phyloP scores from a whole-genome alignment of 495 filamentous ascomycete species.

The Tuber brumale region DNA sequence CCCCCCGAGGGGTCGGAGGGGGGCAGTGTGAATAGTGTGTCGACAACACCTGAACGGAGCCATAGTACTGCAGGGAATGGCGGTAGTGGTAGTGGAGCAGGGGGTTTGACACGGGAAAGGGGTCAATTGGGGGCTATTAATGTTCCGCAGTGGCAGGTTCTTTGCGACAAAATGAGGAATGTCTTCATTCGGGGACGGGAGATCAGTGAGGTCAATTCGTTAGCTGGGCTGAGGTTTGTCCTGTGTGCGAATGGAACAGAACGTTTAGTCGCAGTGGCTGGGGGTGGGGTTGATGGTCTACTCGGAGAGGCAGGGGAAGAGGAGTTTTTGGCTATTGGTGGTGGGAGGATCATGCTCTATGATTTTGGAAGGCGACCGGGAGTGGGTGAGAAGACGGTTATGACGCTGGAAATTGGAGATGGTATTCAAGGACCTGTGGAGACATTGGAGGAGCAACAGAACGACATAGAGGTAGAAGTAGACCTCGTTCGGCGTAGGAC shows the following conservation, averaged over 20 bases:
- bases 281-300: conserved; percentile 59
- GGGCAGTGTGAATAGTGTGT: conserved; percentile 14
- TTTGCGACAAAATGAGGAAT: conserved; percentile 60
- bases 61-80: conserved; percentile 40
- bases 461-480: conserved; percentile 73
- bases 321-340: conserved; percentile 72
- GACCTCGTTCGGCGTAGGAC: conserved; percentile 73
- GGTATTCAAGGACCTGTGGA: conserved; percentile 53
- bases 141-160: conserved; percentile 62
- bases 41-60: conserved; percentile 35
- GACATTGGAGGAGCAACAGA: conserved; percentile 61
- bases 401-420: conserved; percentile 70
- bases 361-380: conserved; percentile 61
- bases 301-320: conserved; percentile 61
- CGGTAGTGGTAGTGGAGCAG: conserved; percentile 36
- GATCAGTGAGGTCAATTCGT: conserved; percentile 51
- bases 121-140: conserved; percentile 38
- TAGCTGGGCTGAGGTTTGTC: conserved; percentile 61
- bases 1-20: conserved; percentile 32
- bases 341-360: conserved; percentile 67
- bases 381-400: conserved; percentile 52
- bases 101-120: conserved; percentile 39
- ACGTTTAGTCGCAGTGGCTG: conserved; percentile 66
- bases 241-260: conserved; percentile 49
- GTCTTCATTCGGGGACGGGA: conserved; percentile 57